A percentile compares a stretch with the other conserved stretches of the same genome.
Conservation (phyloP, 352 stramenopile species). For the Plasmopara viticola region DNA sequence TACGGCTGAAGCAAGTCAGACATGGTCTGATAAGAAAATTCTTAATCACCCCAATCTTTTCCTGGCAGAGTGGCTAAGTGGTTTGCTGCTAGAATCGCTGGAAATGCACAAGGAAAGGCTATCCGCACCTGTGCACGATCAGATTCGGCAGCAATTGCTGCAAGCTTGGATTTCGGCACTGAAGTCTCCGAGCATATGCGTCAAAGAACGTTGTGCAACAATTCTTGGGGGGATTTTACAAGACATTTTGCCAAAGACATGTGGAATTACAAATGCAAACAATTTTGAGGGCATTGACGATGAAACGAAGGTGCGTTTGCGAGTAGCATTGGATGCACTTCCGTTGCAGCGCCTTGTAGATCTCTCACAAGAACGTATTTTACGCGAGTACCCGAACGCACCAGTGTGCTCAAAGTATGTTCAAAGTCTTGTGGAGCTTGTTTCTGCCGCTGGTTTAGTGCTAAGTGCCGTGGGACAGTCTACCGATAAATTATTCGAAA, state of each 20-base stretch:
- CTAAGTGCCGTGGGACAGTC: slow-evolving; percentile 45
- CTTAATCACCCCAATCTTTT: slow-evolving; percentile 81
- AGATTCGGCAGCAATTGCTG: slow-evolving; percentile 59
- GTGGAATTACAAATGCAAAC: slow-evolving; percentile 8
- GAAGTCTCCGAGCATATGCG: slow-evolving; percentile 77
- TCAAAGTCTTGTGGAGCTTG: slow-evolving; percentile 78
- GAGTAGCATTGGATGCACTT: slow-evolving; percentile 40
- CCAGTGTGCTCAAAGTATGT: slow-evolving; percentile 81
- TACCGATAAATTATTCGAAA: slow-evolving; percentile 46
- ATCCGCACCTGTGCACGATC: slow-evolving; percentile 33
- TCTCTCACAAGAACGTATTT: slow-evolving; percentile 65
- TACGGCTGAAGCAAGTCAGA: slow-evolving; percentile 51
- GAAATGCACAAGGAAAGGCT: slow-evolving; percentile 37
- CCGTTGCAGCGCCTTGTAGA: slow-evolving; percentile 65
- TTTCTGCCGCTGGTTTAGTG: slow-evolving; percentile 60
- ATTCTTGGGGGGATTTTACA: slow-evolving; percentile 74
- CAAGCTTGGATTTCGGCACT: slow-evolving; percentile 77
- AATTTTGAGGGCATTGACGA: slow-evolving; percentile 16
- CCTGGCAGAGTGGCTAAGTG: slow-evolving; percentile 80
- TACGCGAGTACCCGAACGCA: slow-evolving; percentile 68
- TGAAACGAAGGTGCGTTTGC: slow-evolving; percentile 27
- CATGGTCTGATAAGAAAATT: slow-evolving; percentile 80
- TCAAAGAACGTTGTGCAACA: slow-evolving; percentile 80
- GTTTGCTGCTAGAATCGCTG: slow-evolving; percentile 60
- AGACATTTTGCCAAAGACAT: slow-evolving; percentile 59